Evolutionary conservation across 2,329 filamentous ascomycete species (phyloP).

Genomic region (Pseudogymnoascus sp.): DNA sequence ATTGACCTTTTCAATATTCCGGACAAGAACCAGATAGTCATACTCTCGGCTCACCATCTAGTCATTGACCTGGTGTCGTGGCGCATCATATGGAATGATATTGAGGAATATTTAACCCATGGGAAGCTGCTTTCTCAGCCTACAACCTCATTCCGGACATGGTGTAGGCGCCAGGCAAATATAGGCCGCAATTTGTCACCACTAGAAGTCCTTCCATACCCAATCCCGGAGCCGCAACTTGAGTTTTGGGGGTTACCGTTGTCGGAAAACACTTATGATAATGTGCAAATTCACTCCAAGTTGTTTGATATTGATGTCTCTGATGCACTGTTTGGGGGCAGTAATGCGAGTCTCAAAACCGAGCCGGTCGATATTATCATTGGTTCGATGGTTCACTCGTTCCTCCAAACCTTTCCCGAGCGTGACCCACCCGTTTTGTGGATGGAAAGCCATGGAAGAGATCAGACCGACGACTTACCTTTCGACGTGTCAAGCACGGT

Average conservation of each 20-base stretch:
- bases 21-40: slow-evolving; percentile 12
- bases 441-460: slow-evolving; percentile 37
- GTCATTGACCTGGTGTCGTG: slow-evolving; percentile 33
- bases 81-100: slow-evolving; percentile 32
- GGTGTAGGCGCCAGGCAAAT: slow-evolving; percentile 28
- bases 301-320: slow-evolving; percentile 10
- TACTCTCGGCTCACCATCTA: slow-evolving; percentile 21
- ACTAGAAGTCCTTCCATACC: neutral
- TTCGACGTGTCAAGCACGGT: slow-evolving; percentile 31
- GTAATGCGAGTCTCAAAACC: slow-evolving; percentile 19
- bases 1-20: slow-evolving; percentile 19
- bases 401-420: slow-evolving; percentile 29
- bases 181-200: neutral
- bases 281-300: neutral
- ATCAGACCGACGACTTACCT: slow-evolving; percentile 18
- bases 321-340: slow-evolving; percentile 30
- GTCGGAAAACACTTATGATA: neutral
- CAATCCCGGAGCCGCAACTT: neutral
- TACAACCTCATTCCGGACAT: slow-evolving; percentile 28
- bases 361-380: slow-evolving; percentile 35
- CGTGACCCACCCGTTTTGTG: slow-evolving; percentile 32
- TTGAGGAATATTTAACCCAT: slow-evolving; percentile 28
- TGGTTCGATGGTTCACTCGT: slow-evolving; percentile 30
- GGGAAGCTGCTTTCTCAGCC: slow-evolving; percentile 13
- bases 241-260: neutral